Evolutionary conservation across 192 early-diverging fungal species (phyloP).

Genomic region (Coemansia sp.): DNA sequence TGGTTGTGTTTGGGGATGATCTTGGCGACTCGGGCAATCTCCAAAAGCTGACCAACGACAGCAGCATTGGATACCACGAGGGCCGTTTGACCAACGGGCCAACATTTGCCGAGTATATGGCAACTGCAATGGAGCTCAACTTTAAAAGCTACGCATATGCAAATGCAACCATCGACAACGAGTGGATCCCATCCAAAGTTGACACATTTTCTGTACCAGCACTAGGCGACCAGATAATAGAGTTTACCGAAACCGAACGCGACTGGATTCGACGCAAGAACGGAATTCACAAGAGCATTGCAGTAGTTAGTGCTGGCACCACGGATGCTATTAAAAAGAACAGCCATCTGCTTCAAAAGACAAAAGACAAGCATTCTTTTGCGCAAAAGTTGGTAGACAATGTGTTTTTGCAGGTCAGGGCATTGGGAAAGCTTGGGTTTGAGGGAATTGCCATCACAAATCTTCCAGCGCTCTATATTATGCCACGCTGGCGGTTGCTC

Average conservation of each 20-base stretch:
- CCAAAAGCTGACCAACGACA: slow-evolving; percentile 19
- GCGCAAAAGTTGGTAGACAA: slow-evolving; percentile 10
- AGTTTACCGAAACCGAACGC: slow-evolving; percentile 22
- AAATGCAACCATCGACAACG: slow-evolving; percentile 9
- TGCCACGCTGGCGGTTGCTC: slow-evolving; percentile 21
- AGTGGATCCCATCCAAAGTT: not conserved
- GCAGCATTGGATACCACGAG: slow-evolving; percentile 19
- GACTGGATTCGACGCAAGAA: slow-evolving; percentile 32
- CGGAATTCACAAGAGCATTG: slow-evolving; percentile 17
- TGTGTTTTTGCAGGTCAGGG: slow-evolving; percentile 16
- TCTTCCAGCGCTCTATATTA: slow-evolving; percentile 23
- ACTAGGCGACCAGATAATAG: slow-evolving; percentile 14
- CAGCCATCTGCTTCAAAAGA: not conserved
- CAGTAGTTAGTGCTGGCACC: slow-evolving; percentile 15
- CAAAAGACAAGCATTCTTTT: not conserved
- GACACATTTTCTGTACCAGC: slow-evolving; percentile 3
- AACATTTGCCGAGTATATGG: slow-evolving; percentile 34
- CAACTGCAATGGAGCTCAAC: slow-evolving; percentile 9
- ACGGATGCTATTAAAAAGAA: slow-evolving; percentile 12
- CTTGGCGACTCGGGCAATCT: slow-evolving; percentile 29
- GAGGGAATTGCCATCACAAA: slow-evolving; percentile 17
- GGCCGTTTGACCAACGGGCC: slow-evolving; percentile 31
- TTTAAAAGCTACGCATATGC: slow-evolving; percentile 19
- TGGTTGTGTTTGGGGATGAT: slow-evolving; percentile 31
- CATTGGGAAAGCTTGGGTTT: slow-evolving; percentile 21